Evolutionary conservation across 106 monocot species (phyloP), one percentile per base, ranked within the genome.

Genomic region (Gastrodia elata): DNA sequence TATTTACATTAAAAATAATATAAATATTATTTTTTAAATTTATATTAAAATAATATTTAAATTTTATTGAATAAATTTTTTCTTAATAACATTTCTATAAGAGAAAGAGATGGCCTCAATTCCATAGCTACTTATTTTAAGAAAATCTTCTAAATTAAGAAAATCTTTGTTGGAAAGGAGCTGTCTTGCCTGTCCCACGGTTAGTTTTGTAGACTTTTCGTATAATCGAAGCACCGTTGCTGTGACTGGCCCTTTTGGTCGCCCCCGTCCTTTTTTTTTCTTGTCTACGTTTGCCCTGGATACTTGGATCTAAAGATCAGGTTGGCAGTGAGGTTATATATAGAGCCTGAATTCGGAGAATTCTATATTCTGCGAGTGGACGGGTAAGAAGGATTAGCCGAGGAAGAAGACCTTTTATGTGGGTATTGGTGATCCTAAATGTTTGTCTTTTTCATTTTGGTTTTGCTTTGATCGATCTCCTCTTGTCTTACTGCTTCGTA

Each of bases 71-170:
- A n/a, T n/a, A n/a, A n/a, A n/a, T n/a, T n/a, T n/a, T n/a, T n/a
- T n/a, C n/a, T n/a, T n/a, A n/a, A n/a, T n/a, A n/a, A n/a, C n/a
- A n/a, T n/a, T n/a, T n/a, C n/a, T n/a, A n/a, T n/a, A n/a, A n/a
- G n/a, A n/a, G n/a, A n/a, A n/a, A n/a, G n/a, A n/a, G n/a, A n/a
- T n/a, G n/a, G n/a, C 30, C 61, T 32, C 13, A 33, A 32, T 32
- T 61, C 20, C 37, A 5, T 37, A 37, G 20, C 37, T 20, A 34
- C 11, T n/a, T 20, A 33, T 18, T 38, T 3, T 18, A 67, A 20
- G 67, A 37, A 34, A 67, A 67, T 36, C 67, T 37, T 67, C 67
- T 67, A 67, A 67, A 36, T 67, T 38, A 37, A 67, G 67, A 35
- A 67, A 35, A 11, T n/a, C 24, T 38, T 67, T 38, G 36, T 10